These are phyloP conservation scores for Canavalia gladiata DNA, from an alignment of 306 rosid genomes.

Conservation along the genomic window DNA sequence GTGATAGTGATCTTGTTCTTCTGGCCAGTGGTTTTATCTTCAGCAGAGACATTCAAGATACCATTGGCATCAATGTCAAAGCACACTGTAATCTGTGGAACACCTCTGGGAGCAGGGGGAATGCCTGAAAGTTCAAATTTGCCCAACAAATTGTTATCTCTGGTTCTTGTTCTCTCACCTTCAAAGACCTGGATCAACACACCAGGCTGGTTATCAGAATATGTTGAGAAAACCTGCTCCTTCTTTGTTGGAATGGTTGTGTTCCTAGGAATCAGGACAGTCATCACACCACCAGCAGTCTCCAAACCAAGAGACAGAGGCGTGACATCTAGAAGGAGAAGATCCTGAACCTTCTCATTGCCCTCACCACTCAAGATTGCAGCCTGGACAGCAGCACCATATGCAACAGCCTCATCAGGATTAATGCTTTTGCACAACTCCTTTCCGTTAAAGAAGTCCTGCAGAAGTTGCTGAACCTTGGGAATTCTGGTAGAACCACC, in stretches of 20 bases:
- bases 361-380: constrained; percentile 27
- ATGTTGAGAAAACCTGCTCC: constrained; percentile 25
- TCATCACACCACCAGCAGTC: constrained; percentile 32
- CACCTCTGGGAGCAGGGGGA: constrained; percentile 36
- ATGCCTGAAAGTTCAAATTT: constrained; percentile 31
- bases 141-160: constrained; percentile 37
- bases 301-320: constrained; percentile 34
- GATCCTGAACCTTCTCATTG: constrained; percentile 38
- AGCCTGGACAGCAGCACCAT: constrained; percentile 36
- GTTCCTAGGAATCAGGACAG: constrained; percentile 25
- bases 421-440: constrained; percentile 29
- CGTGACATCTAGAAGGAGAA: constrained; percentile 21
- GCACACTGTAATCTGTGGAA: constrained; percentile 26
- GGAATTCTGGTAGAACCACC: constrained; percentile 36
- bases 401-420: constrained; percentile 34
- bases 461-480: constrained; percentile 20
- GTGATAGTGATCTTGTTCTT: constrained; percentile 27
- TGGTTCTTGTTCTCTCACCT: constrained; percentile 21
- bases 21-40: constrained; percentile 39
- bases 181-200: constrained; percentile 28
- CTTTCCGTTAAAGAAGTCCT: constrained; percentile 29
- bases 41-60: constrained; percentile 25
- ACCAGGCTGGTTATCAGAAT: constrained; percentile 26
- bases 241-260: constrained; percentile 32
- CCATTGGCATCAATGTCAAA: constrained; percentile 37